A percentile compares a stretch with the other conserved stretches of the same genome.
Evolutionary conservation across 2,329 filamentous ascomycete species (phyloP).

Genomic region (Penicillium sp.): DNA sequence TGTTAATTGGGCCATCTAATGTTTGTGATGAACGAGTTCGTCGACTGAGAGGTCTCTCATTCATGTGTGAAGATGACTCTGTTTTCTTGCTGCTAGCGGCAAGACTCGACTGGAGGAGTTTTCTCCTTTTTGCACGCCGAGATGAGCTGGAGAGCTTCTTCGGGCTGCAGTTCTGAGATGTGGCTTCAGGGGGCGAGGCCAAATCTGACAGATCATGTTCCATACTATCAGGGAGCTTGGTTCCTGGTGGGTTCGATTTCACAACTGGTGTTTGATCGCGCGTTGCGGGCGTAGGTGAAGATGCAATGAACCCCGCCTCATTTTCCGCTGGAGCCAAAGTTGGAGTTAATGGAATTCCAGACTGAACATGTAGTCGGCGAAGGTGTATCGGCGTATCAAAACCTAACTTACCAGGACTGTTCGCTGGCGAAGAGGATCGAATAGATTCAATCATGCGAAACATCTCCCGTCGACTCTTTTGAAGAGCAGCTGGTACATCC

Average conservation of each 20-base stretch:
- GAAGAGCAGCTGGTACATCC: slow-evolving; percentile 58
- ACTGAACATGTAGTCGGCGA: slow-evolving; percentile 22
- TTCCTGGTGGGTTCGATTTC: slow-evolving; percentile 29
- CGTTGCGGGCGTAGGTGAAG: slow-evolving; percentile 48
- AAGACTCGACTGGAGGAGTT: slow-evolving; percentile 4
- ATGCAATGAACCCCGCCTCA: slow-evolving; percentile 45
- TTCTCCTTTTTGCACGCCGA: slow-evolving; percentile 7
- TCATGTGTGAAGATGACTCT: slow-evolving; percentile 1
- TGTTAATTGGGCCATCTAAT: slow-evolving; percentile 10
- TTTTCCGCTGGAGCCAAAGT: slow-evolving; percentile 35
- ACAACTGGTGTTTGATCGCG: slow-evolving; percentile 25
- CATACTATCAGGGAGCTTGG: slow-evolving; percentile 18
- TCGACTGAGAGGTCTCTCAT: slow-evolving; percentile 14
- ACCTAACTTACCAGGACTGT: slow-evolving; percentile 23
- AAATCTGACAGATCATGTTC: slow-evolving; percentile 20
- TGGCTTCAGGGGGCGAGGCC: slow-evolving; percentile 31
- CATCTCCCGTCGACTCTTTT: slow-evolving; percentile 57
- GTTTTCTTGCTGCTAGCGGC: slow-evolving; percentile 11
- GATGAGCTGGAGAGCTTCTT: slow-evolving; percentile 7
- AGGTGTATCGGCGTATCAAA: slow-evolving; percentile 27
- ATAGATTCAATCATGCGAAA: slow-evolving; percentile 64
- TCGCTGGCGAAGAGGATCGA: slow-evolving; percentile 41
- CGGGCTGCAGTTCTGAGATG: slow-evolving; percentile 19
- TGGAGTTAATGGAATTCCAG: slow-evolving; percentile 38
- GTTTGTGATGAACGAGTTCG: slow-evolving; percentile 23